phyloP scores from a whole-genome alignment of 2,329 filamentous ascomycete species.

The Blastomyces percursus region DNA sequence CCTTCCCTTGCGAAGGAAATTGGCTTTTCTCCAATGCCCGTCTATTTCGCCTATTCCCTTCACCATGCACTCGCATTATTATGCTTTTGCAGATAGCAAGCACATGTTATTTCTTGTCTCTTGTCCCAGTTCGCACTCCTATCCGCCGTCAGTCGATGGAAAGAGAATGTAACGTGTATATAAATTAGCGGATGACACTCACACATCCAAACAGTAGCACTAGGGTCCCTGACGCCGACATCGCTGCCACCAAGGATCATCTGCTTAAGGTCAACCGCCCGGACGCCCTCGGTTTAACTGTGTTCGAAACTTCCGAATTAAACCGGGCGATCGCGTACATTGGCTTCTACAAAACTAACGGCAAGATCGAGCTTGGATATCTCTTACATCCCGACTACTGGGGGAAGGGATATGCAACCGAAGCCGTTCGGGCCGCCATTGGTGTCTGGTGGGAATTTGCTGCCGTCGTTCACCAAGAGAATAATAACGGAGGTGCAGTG shows the following conservation, averaged over 20 bases:
- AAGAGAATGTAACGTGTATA: background rate
- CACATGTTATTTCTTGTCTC: background rate
- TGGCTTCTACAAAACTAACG: constrained; percentile 15
- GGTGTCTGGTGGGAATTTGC: constrained; percentile 19
- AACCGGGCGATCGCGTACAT: constrained; percentile 13
- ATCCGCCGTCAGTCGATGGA: background rate
- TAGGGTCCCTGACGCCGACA: constrained; percentile 7
- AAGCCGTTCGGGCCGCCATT: constrained; percentile 17
- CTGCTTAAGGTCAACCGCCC: background rate
- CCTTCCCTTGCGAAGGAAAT: constrained; percentile 9
- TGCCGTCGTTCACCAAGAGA: background rate
- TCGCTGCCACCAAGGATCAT: constrained; percentile 4
- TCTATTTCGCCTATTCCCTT: background rate
- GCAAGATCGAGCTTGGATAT: constrained; percentile 17
- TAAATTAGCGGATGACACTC: background rate
- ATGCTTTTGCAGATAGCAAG: background rate
- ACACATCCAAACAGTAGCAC: constrained; percentile 1
- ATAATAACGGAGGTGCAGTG: background rate
- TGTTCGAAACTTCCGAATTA: constrained; percentile 13
- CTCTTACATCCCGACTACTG: constrained; percentile 19
- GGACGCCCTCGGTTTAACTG: constrained; percentile 12
- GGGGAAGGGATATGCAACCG: constrained; percentile 18
- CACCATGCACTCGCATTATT: background rate
- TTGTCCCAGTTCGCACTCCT: background rate
- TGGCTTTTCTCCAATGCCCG: constrained; percentile 13